Base-by-base conservation (phyloP, 2,329 filamentous ascomycete species). In the Botrytis hyacinthi region DNA sequence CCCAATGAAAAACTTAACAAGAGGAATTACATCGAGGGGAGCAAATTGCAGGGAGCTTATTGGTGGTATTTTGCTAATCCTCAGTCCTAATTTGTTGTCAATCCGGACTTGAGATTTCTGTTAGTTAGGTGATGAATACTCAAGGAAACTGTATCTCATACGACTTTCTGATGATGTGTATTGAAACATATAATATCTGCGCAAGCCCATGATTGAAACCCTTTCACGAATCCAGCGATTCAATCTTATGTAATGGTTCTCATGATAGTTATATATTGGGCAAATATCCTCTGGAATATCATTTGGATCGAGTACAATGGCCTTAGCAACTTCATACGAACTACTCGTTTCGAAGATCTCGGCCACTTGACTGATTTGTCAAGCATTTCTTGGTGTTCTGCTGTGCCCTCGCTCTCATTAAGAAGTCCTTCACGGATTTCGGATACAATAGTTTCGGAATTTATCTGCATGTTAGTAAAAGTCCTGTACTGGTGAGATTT, bases 1-100 rank as follows among this genome's bases (percentile, higher is more conserved):
- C 46, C 71, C 0, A 69, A 69, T 18, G 71, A 72, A 37, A 72
- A 72, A 22, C 32, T 72, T 29, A 35, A 72, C 26, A 57, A 12
- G 71, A 18, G 26, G 4, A 72, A 72, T 40, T 72, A 72, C n/a
- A 35, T 70, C 2, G 35, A 70, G 29, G 67, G 67, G 16, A 70
- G 67, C 22, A 70, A 63, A 65, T 40, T 71, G 70, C 60, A 29
- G 26, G 57, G 59, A 12, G 70, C 57, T 66, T 71, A 54, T 46
- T 71, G 70, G 70, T 51, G 60, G 26, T 71, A 48, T 54, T 71
- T 65, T 65, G 70, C 70, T 22, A 66, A 70, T 35, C 67, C 67
- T 40, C 2, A 42, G 4, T 29, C 26, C 18, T 20, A 68, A 18
- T 29, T 18, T 57, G 46, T 5, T 22, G 14, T 16, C 26, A 54